phyloP scores from a whole-genome alignment of 2,329 filamentous ascomycete species.

The Teratosphaeria epicoccoides region DNA sequence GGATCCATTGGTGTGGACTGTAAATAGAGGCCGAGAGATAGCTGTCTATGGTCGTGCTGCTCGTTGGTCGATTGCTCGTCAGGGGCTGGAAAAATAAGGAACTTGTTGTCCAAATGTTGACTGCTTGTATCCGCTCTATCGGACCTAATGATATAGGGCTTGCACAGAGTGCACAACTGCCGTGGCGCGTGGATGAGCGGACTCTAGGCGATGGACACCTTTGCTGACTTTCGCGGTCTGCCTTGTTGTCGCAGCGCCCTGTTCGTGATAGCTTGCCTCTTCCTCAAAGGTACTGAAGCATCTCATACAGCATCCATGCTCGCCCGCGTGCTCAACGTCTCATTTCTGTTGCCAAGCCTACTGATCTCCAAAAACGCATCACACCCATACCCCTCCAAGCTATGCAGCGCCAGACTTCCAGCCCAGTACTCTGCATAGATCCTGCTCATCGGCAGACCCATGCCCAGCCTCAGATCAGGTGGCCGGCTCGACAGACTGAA shows the following conservation, averaged over 20 bases:
- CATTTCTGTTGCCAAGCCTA: constrained; percentile 94
- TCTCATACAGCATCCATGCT: constrained; percentile 41
- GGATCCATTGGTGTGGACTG: too few relatives aligned
- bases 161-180: too few relatives aligned
- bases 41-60: too few relatives aligned
- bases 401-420: constrained; percentile 80
- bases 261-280: not conserved
- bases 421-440: constrained; percentile 99
- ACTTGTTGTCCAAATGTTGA: too few relatives aligned
- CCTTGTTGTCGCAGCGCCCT: not conserved
- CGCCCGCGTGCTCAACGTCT: constrained; percentile 61
- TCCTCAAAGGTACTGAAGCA: not conserved
- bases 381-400: constrained; percentile 86
- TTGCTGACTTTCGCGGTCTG: too few relatives aligned
- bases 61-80: too few relatives aligned
- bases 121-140: too few relatives aligned
- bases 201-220: too few relatives aligned
- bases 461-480: constrained; percentile 77
- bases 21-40: too few relatives aligned
- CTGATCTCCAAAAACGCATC: constrained; percentile 95
- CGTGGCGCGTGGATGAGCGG: too few relatives aligned
- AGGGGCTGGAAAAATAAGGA: too few relatives aligned
- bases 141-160: too few relatives aligned
- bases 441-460: constrained; percentile 84
- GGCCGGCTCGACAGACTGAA: constrained; percentile 70